Conservation (phyloP, 148 eudicot genomes). For the Chenopodium suecicum region DNA sequence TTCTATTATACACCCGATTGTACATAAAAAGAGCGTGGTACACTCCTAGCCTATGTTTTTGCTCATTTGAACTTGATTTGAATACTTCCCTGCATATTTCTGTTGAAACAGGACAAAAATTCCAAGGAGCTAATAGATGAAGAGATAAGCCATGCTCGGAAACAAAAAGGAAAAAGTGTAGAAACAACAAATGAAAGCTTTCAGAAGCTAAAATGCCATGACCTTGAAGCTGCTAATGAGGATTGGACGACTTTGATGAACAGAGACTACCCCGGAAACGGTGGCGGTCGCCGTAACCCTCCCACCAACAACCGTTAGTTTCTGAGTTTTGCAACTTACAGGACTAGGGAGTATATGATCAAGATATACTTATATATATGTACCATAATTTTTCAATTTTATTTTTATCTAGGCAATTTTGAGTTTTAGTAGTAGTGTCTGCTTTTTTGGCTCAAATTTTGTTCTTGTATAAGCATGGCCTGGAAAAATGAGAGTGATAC, state of each 20-base stretch:
- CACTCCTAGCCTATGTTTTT: no score
- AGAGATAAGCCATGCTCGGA: background rate
- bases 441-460: no score
- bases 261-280: conserved; percentile 31
- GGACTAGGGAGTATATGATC: background rate
- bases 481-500: no score
- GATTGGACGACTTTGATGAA: conserved; percentile 36
- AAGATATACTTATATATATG: background rate
- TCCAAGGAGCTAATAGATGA: background rate
- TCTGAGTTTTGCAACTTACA: background rate
- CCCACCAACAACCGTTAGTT: conserved; percentile 31
- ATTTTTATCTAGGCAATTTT: no score
- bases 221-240: conserved; percentile 25
- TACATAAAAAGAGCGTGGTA: no score
- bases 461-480: no score
- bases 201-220: conserved; percentile 18
- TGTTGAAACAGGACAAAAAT: conserved; percentile 7
- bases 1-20: background rate
- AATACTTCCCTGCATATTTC: background rate
- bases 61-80: background rate
- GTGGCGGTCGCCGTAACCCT: conserved; percentile 26
- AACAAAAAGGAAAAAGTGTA: conserved; percentile 1
- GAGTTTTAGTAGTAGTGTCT: no score
- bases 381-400: conserved; percentile 1
- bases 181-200: background rate